These are phyloP conservation scores for Talaromyces piceae DNA, from an alignment of 2,329 filamentous ascomycete genomes.

Conservation along the genomic window DNA sequence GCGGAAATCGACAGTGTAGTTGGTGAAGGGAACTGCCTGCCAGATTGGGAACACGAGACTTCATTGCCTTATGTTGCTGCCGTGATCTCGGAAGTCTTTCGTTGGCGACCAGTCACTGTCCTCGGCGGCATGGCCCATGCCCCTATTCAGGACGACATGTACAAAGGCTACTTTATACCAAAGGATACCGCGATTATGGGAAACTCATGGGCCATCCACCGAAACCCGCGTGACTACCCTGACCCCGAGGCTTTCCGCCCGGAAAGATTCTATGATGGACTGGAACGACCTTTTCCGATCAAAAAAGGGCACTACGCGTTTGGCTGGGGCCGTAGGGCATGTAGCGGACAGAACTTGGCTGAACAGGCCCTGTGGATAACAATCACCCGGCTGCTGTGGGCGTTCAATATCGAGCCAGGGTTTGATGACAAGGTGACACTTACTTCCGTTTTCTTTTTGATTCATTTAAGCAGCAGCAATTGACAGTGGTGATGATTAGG, in stretches of 20 bases:
- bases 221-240: background rate
- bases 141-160: conserved; percentile 28
- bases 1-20: conserved; percentile 45
- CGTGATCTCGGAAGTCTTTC: conserved; percentile 49
- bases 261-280: background rate
- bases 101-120: conserved; percentile 42
- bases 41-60: conserved; percentile 33
- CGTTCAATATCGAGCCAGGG: conserved; percentile 12
- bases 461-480: background rate
- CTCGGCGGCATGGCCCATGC: conserved; percentile 13
- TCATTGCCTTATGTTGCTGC: conserved; percentile 37
- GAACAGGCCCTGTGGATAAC: conserved; percentile 43
- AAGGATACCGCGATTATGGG: conserved; percentile 38
- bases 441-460: background rate
- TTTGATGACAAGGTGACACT: background rate
- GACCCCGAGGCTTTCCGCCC: background rate
- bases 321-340: conserved; percentile 49
- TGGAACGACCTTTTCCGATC: background rate
- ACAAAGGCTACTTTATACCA: conserved; percentile 41
- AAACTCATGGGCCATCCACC: conserved; percentile 43
- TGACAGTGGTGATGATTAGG: background rate
- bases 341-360: conserved; percentile 27
- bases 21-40: conserved; percentile 37
- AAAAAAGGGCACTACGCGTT: conserved; percentile 37
- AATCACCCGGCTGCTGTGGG: conserved; percentile 50